A percentile compares a stretch with the other conserved stretches of the same genome.
phyloP scores from a whole-genome alignment of 2,329 filamentous ascomycete genomes.

The Lachnellula arida region DNA sequence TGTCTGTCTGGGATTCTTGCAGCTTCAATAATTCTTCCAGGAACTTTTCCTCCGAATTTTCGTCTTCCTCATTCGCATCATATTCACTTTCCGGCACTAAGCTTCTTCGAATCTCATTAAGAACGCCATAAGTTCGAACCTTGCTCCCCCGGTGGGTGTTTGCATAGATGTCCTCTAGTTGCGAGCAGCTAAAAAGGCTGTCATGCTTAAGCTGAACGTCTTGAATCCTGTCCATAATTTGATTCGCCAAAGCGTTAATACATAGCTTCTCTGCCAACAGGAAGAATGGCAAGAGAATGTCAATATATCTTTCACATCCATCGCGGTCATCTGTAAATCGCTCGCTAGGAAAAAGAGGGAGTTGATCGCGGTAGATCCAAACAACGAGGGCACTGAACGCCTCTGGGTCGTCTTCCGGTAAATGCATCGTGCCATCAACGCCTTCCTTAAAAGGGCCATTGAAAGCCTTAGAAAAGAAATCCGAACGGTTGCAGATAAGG shows the following conservation, averaged over 20 bases:
- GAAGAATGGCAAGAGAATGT: neutral
- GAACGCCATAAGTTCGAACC: neutral
- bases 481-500: neutral
- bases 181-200: neutral
- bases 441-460: conserved; percentile 1
- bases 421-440: neutral
- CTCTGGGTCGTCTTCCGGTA: neutral
- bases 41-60: neutral
- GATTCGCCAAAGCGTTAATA: neutral
- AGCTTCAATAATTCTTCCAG: neutral
- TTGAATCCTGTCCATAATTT: neutral
- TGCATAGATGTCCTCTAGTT: neutral
- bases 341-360: neutral
- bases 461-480: conserved; percentile 3
- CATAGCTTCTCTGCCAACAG: neutral
- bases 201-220: neutral
- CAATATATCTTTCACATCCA: neutral
- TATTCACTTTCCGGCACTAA: too few species aligned
- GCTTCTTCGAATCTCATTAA: neutral
- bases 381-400: conserved; percentile 1
- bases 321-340: neutral
- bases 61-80: too few species aligned
- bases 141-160: neutral
- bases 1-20: neutral
- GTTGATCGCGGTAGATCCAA: conserved; percentile 1